Conservation (phyloP, 441 rosid species). For the Populus hybrid region DNA sequence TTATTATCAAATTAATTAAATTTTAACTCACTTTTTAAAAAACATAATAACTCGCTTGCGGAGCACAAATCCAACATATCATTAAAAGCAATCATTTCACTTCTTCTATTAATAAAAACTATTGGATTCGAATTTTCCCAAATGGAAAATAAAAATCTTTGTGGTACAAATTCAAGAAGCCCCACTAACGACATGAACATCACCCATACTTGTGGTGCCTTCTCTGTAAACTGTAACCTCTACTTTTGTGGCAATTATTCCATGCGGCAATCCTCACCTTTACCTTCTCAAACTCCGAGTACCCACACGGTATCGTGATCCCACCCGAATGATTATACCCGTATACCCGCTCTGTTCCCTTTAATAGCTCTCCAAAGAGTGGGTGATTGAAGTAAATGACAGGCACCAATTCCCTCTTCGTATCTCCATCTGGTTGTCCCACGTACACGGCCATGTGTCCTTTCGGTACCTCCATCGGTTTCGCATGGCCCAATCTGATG, state of each 20-base stretch:
- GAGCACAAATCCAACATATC: neutral
- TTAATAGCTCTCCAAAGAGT: constrained; percentile 55
- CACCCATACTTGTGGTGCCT: neutral
- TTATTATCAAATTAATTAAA: too few species aligned
- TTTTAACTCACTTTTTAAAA: too few species aligned
- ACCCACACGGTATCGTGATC: constrained; percentile 63
- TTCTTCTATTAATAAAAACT: neutral
- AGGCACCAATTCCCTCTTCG: constrained; percentile 57
- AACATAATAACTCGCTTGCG: too few species aligned
- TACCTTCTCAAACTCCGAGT: constrained; percentile 72
- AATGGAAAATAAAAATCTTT: neutral
- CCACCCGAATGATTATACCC: constrained; percentile 69
- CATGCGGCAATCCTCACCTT: constrained; percentile 62
- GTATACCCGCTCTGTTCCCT: constrained; percentile 61
- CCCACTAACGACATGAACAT: neutral
- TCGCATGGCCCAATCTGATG: constrained; percentile 38
- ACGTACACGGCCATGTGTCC: constrained; percentile 71
- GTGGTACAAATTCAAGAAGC: neutral
- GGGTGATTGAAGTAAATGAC: constrained; percentile 72
- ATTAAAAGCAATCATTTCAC: neutral
- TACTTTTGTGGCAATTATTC: constrained; percentile 27
- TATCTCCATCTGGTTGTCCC: constrained; percentile 43
- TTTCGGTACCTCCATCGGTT: constrained; percentile 39
- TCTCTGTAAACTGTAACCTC: too few species aligned
- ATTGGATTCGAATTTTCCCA: neutral